Evolutionary conservation across 1,139 yeast species (phyloP).

Genomic region (Saccharomycopsis phalli): DNA sequence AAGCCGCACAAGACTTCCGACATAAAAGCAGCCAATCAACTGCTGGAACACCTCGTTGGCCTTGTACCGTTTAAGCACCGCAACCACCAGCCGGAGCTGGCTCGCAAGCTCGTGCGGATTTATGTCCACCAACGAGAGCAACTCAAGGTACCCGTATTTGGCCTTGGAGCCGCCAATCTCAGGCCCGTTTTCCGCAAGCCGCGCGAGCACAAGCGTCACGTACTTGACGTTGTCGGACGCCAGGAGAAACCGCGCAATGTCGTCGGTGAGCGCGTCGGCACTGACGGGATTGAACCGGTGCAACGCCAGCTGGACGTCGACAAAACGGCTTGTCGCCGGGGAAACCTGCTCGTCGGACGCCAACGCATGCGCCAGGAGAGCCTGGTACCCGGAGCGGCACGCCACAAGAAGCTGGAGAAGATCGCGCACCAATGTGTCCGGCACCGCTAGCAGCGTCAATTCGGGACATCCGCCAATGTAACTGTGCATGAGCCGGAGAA

Average conservation of each 20-base stretch:
- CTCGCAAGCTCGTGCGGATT: neutral
- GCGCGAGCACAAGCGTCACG: neutral
- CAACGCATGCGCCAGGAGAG: neutral
- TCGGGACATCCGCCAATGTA: too few relatives aligned
- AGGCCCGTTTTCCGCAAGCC: neutral
- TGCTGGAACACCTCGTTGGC: neutral
- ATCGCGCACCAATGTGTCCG: too few relatives aligned
- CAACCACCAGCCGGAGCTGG: neutral
- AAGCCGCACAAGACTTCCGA: neutral
- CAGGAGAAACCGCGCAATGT: constrained; percentile 1
- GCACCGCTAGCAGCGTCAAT: too few relatives aligned
- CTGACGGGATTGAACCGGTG: constrained; percentile 2
- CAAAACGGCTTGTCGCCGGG: neutral
- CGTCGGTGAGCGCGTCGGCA: constrained; percentile 4
- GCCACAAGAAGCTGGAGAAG: too few relatives aligned
- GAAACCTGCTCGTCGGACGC: neutral
- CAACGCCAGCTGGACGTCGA: constrained; percentile 2
- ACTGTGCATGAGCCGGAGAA: too few relatives aligned
- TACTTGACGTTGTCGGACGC: neutral
- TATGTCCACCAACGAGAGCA: neutral
- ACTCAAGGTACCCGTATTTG: constrained; percentile 8
- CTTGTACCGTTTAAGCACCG: neutral
- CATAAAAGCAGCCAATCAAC: neutral
- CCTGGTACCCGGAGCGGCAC: neutral
- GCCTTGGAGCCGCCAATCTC: constrained; percentile 1